Evolutionary conservation across 164 flowering plant species (phyloP).

Genomic region (Dillenia turbinata): DNA sequence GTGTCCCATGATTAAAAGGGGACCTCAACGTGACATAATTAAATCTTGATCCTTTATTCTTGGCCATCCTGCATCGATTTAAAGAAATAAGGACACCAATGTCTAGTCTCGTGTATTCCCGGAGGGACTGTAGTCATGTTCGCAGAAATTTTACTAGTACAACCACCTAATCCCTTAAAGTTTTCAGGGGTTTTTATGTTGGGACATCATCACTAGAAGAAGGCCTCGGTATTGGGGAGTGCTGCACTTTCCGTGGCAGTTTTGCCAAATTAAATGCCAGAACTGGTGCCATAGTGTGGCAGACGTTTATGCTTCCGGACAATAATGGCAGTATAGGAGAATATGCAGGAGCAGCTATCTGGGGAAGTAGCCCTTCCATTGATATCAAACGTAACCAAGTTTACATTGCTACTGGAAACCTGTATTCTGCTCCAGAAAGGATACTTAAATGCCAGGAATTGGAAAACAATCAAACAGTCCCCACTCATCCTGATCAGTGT

Average conservation of each 20-base stretch:
- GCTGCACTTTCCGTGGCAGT: slow-evolving; percentile 43
- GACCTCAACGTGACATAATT: no score
- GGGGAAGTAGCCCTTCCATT: slow-evolving; percentile 48
- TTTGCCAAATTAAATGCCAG: slow-evolving; percentile 23
- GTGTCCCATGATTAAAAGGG: no score
- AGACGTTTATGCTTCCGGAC: slow-evolving; percentile 33
- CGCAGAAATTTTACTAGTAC: no score
- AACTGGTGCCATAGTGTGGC: slow-evolving; percentile 32
- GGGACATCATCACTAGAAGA: slow-evolving; percentile 38
- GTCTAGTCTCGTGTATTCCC: no score
- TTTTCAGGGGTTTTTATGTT: slow-evolving; percentile 20
- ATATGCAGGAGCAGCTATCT: slow-evolving; percentile 36
- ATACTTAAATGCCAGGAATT: slow-evolving; percentile 26
- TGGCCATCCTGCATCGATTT: no score
- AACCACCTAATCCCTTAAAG: no score
- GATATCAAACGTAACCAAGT: slow-evolving; percentile 18
- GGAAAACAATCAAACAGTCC: slow-evolving; percentile 22
- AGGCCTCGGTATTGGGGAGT: slow-evolving; percentile 8
- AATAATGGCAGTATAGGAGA: slow-evolving; percentile 21
- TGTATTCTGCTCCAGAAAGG: slow-evolving; percentile 28
- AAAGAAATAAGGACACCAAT: no score
- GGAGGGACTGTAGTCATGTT: no score
- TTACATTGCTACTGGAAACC: slow-evolving; percentile 35
- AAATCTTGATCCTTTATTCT: no score
- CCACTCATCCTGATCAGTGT: slow-evolving; percentile 21